These are phyloP conservation scores for Arthrobotrys entomopaga DNA, from an alignment of 2,329 filamentous ascomycete genomes.

Conservation along the genomic window DNA sequence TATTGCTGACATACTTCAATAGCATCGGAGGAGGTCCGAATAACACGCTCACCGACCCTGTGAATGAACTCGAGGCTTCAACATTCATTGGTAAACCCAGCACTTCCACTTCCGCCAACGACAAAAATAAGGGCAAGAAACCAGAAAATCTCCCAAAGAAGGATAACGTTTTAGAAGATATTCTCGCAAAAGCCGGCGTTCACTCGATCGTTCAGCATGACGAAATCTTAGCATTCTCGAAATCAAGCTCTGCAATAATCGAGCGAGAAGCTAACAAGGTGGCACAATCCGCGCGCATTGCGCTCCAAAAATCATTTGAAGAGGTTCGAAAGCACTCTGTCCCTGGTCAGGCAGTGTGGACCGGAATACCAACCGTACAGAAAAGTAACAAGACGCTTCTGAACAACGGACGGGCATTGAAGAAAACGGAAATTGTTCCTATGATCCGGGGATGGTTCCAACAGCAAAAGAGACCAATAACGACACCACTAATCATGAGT, in stretches of 20 bases:
- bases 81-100: slow-evolving; percentile 58
- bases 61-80: slow-evolving; percentile 59
- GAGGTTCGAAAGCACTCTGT: slow-evolving; percentile 77
- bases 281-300: slow-evolving; percentile 79
- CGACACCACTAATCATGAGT: slow-evolving; percentile 63
- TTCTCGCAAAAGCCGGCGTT: slow-evolving; percentile 85
- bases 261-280: slow-evolving; percentile 83
- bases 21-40: slow-evolving; percentile 34
- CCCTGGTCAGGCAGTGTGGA: slow-evolving; percentile 86
- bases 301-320: slow-evolving; percentile 77
- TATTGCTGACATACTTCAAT: slow-evolving; percentile 12
- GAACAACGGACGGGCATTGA: slow-evolving; percentile 71
- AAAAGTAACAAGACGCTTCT: slow-evolving; percentile 67
- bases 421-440: slow-evolving; percentile 58
- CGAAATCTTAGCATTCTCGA: slow-evolving; percentile 82
- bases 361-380: slow-evolving; percentile 76
- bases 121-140: slow-evolving; percentile 54
- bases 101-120: slow-evolving; percentile 58
- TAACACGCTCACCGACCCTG: slow-evolving; percentile 29
- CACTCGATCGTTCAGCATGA: slow-evolving; percentile 95
- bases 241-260: slow-evolving; percentile 80
- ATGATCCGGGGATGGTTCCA: slow-evolving; percentile 59
- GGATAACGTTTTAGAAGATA: slow-evolving; percentile 83
- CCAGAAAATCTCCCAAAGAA: slow-evolving; percentile 56
- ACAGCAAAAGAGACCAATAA: slow-evolving; percentile 56